Evolutionary conservation across 2,329 filamentous ascomycete genomes (phyloP).

Genomic region (Coleophoma cylindrospora): DNA sequence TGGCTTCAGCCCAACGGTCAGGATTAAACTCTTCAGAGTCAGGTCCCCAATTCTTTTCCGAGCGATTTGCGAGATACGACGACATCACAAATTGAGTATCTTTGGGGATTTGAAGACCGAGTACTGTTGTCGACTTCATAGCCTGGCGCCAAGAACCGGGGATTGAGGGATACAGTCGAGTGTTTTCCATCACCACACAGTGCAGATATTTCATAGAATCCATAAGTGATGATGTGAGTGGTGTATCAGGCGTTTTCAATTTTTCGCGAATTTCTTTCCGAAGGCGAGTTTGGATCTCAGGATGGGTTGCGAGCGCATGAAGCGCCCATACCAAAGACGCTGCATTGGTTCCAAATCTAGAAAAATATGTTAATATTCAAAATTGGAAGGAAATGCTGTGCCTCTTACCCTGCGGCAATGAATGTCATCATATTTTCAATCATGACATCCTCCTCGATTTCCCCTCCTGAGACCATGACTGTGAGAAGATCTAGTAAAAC

Average conservation of each 20-base stretch:
- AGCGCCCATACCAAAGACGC: conserved; percentile 57
- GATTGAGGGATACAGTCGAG: conserved; percentile 64
- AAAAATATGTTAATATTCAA: neutral
- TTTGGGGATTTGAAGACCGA: conserved; percentile 51
- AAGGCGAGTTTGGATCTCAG: conserved; percentile 50
- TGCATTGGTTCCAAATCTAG: conserved; percentile 61
- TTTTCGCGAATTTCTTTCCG: conserved; percentile 48
- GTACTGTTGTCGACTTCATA: conserved; percentile 48
- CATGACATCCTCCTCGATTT: conserved; percentile 46
- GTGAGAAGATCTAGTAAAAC: conserved; percentile 14
- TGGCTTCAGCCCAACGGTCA: conserved; percentile 42
- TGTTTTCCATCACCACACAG: conserved; percentile 60
- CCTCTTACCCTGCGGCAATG: conserved; percentile 40
- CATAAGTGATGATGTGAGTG: conserved; percentile 9
- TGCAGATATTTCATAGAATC: conserved; percentile 60
- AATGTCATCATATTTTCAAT: conserved; percentile 66
- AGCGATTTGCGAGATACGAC: conserved; percentile 52
- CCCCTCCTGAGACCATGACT: conserved; percentile 54
- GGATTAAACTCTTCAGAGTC: conserved; percentile 57
- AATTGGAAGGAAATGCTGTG: neutral
- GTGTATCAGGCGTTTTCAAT: conserved; percentile 33
- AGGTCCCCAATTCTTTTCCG: conserved; percentile 51
- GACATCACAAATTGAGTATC: conserved; percentile 49
- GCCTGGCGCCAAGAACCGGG: conserved; percentile 59
- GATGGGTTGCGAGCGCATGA: conserved; percentile 55